Conservation (phyloP, 805 yeast species). For the Candida ficus region DNA sequence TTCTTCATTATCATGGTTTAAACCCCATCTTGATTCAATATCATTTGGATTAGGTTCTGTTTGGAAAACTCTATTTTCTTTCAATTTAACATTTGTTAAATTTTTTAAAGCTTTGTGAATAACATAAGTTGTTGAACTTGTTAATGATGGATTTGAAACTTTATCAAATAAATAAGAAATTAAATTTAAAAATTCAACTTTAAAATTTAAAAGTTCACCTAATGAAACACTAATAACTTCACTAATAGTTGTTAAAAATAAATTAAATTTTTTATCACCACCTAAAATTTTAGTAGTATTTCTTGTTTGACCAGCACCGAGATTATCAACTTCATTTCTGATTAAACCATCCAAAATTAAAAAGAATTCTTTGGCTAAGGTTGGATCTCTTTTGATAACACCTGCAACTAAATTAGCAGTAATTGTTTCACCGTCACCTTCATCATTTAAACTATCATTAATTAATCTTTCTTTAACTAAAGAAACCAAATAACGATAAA, state of each 20-base stretch:
- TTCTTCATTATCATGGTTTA: slow-evolving; percentile 49
- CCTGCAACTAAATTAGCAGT: slow-evolving; percentile 71
- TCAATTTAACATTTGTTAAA: slow-evolving; percentile 53
- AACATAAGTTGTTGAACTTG: slow-evolving; percentile 53
- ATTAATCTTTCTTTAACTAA: slow-evolving; percentile 27
- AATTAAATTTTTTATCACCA: slow-evolving; percentile 70
- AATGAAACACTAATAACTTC: slow-evolving; percentile 70
- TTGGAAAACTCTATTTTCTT: slow-evolving; percentile 50
- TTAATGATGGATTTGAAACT: slow-evolving; percentile 48
- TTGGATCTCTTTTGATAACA: slow-evolving; percentile 52
- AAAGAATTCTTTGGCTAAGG: slow-evolving; percentile 23
- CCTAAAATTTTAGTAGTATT: slow-evolving; percentile 61
- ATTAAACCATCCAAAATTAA: slow-evolving; percentile 37
- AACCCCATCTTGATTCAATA: slow-evolving; percentile 66
- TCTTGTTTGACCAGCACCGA: slow-evolving; percentile 82
- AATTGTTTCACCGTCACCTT: slow-evolving; percentile 56
- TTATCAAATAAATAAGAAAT: slow-evolving; percentile 24
- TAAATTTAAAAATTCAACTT: slow-evolving; percentile 39
- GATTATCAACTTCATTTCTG: slow-evolving; percentile 56
- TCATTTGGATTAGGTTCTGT: slow-evolving; percentile 33
- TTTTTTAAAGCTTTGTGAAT: slow-evolving; percentile 64
- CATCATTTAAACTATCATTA: too few relatives aligned
- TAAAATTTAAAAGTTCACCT: slow-evolving; percentile 37
- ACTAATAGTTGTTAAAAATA: slow-evolving; percentile 65
- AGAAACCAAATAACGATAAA: slow-evolving; percentile 41